These are phyloP conservation scores for Colletotrichum tanaceti DNA, from an alignment of 2,329 filamentous ascomycete genomes.

Conservation along the genomic window DNA sequence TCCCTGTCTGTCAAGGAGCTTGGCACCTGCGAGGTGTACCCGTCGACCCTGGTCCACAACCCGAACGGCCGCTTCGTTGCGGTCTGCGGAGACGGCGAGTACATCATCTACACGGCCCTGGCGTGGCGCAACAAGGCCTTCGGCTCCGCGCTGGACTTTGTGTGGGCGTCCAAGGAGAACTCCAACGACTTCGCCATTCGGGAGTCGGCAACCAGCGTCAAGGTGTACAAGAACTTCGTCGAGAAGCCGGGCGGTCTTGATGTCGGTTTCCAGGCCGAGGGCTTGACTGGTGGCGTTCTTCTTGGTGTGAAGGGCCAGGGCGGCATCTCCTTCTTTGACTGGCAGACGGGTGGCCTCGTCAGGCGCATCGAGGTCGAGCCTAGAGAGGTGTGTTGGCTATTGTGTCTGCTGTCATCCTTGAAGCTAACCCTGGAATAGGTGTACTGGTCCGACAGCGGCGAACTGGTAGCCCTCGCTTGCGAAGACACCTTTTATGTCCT, in stretches of 20 bases:
- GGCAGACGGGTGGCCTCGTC: constrained; percentile 88
- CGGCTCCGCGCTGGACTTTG: constrained; percentile 93
- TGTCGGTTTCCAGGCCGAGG: constrained; percentile 94
- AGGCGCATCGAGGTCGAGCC: constrained; percentile 88
- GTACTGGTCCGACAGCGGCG: constrained; percentile 97
- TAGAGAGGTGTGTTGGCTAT: constrained; percentile 54
- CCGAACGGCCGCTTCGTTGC: constrained; percentile 89
- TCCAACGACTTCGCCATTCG: constrained; percentile 98
- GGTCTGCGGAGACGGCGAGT: constrained; percentile 93
- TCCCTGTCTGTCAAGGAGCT: constrained; percentile 92
- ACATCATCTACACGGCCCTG: constrained; percentile 97
- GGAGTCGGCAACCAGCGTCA: constrained; percentile 92
- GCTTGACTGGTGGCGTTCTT: constrained; percentile 86
- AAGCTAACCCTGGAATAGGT: constrained; percentile 65
- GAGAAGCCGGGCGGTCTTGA: constrained; percentile 90
- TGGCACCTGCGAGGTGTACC: constrained; percentile 95
- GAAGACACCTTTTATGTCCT: constrained; percentile 97
- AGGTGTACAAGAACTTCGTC: constrained; percentile 97
- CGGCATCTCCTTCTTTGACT: constrained; percentile 96
- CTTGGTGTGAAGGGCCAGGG: constrained; percentile 96
- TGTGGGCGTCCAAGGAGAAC: constrained; percentile 96
- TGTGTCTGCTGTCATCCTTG: too few species aligned
- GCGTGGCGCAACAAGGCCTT: constrained; percentile 98
- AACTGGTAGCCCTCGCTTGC: constrained; percentile 91
- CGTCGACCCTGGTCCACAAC: constrained; percentile 94